These are phyloP conservation scores for Schizonepeta tenuifolia DNA, from an alignment of 257 asterid genomes.

Conservation along the genomic window DNA sequence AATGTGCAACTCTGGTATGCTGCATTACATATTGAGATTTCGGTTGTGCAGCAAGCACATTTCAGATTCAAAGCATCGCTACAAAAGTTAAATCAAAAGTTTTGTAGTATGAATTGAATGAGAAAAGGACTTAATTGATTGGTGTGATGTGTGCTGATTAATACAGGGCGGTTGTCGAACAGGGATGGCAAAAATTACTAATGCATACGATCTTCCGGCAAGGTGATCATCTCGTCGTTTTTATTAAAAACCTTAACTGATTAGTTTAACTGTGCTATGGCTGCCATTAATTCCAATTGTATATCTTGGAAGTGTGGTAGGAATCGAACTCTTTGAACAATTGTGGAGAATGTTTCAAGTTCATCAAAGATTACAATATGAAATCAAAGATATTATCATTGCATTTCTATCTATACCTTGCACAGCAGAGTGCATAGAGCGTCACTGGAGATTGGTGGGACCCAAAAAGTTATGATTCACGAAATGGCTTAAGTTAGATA, in stretches of 20 bases:
- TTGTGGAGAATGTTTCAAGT: not conserved
- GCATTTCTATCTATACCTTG: slow-evolving; percentile 10
- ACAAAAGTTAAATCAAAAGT: not conserved
- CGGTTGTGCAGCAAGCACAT: not conserved
- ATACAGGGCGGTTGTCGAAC: slow-evolving; percentile 94
- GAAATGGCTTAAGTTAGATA: not conserved
- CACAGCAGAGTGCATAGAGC: not conserved
- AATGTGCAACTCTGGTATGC: slow-evolving; percentile 62
- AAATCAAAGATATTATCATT: slow-evolving; percentile 7
- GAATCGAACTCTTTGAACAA: slow-evolving; percentile 8
- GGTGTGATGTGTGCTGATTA: slow-evolving; percentile 37
- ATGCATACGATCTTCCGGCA: slow-evolving; percentile 81
- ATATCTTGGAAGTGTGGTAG: slow-evolving; percentile 13
- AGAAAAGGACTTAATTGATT: slow-evolving; percentile 14
- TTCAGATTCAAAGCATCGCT: not conserved
- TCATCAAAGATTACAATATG: slow-evolving; percentile 3
- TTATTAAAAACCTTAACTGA: slow-evolving; percentile 8
- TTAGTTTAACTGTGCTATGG: slow-evolving; percentile 17
- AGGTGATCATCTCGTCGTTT: slow-evolving; percentile 50
- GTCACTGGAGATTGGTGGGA: slow-evolving; percentile 2
- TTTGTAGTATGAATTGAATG: slow-evolving; percentile 10
- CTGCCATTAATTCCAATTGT: slow-evolving; percentile 12
- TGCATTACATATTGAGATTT: slow-evolving; percentile 32
- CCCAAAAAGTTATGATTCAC: not conserved
- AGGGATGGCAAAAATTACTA: slow-evolving; percentile 87